These are phyloP conservation scores for Tinospora cordifolia DNA, from an alignment of 164 flowering plant species.

Conservation along the genomic window DNA sequence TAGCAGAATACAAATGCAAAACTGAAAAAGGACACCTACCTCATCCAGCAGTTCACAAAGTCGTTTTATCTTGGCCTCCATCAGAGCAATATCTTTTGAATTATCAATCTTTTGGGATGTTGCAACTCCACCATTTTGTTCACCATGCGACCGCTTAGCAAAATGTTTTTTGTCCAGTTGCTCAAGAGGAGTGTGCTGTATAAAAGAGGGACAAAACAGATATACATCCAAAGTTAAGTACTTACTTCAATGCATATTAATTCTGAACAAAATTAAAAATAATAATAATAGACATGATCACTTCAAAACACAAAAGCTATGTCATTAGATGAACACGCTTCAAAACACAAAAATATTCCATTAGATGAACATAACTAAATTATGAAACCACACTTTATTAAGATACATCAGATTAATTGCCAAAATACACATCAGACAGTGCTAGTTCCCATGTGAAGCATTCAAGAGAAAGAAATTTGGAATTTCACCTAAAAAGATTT, in stretches of 20 bases:
- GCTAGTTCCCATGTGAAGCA: no score
- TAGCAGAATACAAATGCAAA: not conserved
- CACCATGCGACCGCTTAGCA: constrained; percentile 59
- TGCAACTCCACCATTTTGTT: constrained; percentile 40
- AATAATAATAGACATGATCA: not conserved
- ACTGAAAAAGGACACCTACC: constrained; percentile 32
- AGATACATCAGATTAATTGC: no score
- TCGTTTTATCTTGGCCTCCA: constrained; percentile 71
- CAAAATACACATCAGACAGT: no score
- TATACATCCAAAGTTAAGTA: not conserved
- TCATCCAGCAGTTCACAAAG: constrained; percentile 73
- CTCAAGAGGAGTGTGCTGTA: constrained; percentile 82
- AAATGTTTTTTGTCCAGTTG: constrained; percentile 87
- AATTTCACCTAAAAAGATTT: no score
- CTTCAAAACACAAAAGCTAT: not conserved
- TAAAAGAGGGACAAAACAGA: constrained; percentile 8
- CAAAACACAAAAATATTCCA: no score
- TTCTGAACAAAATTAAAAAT: not conserved
- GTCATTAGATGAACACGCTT: not conserved
- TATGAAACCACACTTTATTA: no score
- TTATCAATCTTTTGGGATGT: constrained; percentile 36
- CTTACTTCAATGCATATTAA: not conserved
- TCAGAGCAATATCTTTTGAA: constrained; percentile 60
- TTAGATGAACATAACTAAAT: not conserved
- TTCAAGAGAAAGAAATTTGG: no score